A percentile compares a stretch with the other conserved stretches of the same genome.
These are phyloP conservation scores for Quercus agrifolia DNA, from an alignment of 306 rosid species.

Conservation along the genomic window DNA sequence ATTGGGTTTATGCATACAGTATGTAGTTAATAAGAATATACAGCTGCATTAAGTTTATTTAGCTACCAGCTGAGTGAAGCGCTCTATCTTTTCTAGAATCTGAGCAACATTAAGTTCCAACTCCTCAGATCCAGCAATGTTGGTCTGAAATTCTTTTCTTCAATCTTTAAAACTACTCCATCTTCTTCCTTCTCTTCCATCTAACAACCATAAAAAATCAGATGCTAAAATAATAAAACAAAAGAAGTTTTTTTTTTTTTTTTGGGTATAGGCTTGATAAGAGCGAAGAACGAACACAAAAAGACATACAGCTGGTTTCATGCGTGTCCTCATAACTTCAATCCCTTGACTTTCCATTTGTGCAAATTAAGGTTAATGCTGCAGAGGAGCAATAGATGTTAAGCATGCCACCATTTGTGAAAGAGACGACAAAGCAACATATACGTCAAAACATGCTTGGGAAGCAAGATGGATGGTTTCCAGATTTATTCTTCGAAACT, in stretches of 20 bases:
- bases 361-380: slow-evolving; percentile 24
- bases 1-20: neutral
- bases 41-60: neutral
- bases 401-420: neutral
- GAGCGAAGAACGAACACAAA: slow-evolving; percentile 4
- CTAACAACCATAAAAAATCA: slow-evolving; percentile 18
- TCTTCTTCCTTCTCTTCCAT: slow-evolving; percentile 34
- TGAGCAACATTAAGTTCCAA: slow-evolving; percentile 57
- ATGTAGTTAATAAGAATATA: neutral
- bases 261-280: neutral
- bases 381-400: neutral
- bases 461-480: too few relatives aligned
- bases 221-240: neutral
- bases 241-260: neutral
- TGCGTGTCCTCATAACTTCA: slow-evolving; percentile 43
- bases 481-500: too few relatives aligned
- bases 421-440: neutral
- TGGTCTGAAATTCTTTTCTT: slow-evolving; percentile 34
- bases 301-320: slow-evolving; percentile 36
- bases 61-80: slow-evolving; percentile 71
- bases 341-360: slow-evolving; percentile 34
- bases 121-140: slow-evolving; percentile 52
- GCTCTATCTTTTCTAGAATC: slow-evolving; percentile 60
- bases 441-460: too few relatives aligned
- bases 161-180: slow-evolving; percentile 35